These are phyloP conservation scores for Paecilomyces niveus DNA, from an alignment of 2,329 filamentous ascomycete species.

Conservation along the genomic window DNA sequence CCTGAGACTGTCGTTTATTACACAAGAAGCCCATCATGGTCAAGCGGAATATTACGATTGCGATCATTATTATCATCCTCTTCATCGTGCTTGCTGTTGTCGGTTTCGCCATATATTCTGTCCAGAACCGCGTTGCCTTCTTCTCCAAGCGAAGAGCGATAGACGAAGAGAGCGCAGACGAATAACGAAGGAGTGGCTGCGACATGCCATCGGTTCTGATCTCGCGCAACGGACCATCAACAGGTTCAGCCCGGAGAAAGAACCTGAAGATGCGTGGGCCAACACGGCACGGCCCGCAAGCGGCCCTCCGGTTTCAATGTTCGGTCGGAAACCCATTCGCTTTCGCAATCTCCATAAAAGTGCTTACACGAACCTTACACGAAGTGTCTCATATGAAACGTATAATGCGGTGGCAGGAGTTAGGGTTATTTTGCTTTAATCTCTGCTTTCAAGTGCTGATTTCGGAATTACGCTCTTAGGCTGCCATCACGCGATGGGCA, in stretches of 20 bases:
- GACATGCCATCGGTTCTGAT: not conserved
- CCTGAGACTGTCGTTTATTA: not conserved
- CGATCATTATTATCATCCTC: slow-evolving; percentile 44
- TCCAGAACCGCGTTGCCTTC: slow-evolving; percentile 24
- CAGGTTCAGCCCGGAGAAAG: not conserved
- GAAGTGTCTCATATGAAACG: not conserved
- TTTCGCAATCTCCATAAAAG: not conserved
- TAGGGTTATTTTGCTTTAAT: not conserved
- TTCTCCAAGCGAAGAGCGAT: slow-evolving; percentile 20
- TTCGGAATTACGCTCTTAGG: not conserved
- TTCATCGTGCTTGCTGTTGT: slow-evolving; percentile 40
- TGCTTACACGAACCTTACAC: not conserved
- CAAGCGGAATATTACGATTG: slow-evolving; percentile 41
- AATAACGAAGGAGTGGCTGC: not conserved
- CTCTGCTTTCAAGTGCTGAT: not conserved
- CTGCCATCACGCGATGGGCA: not conserved
- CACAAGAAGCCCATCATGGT: slow-evolving; percentile 25
- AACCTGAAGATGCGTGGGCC: not conserved
- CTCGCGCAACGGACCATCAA: not conserved
- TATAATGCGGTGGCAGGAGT: not conserved
- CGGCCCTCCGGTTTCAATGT: not conserved
- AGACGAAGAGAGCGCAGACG: slow-evolving; percentile 18
- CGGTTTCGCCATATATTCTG: slow-evolving; percentile 30
- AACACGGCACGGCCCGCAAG: not conserved
- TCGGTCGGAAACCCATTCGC: not conserved